A percentile compares a stretch with the other conserved stretches of the same genome.
Conservation (phyloP, 805 yeast species). For the Saccharomycopsis fermentans region DNA sequence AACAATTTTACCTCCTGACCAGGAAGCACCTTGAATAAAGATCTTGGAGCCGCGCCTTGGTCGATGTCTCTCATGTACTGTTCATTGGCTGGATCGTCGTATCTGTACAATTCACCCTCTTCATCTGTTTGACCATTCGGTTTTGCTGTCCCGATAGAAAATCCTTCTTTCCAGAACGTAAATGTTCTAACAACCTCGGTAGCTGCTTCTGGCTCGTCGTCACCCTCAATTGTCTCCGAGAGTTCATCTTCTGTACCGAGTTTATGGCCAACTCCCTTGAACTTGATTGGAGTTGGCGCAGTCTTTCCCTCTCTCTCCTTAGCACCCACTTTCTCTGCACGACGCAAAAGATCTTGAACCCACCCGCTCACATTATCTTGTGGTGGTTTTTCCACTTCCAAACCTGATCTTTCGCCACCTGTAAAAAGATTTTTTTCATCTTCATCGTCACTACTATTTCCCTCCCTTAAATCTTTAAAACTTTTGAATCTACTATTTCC, state of each 20-base stretch:
- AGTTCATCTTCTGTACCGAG: constrained; percentile 30
- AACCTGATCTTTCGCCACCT: constrained; percentile 63
- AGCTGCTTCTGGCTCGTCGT: constrained; percentile 24
- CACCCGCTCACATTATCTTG: constrained; percentile 28
- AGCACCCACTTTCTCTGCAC: constrained; percentile 53
- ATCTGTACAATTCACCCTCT: constrained; percentile 75
- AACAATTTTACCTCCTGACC: constrained; percentile 93
- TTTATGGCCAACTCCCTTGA: constrained; percentile 33
- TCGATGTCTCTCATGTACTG: constrained; percentile 70
- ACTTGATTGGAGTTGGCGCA: constrained; percentile 24
- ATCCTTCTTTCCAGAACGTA: constrained; percentile 95
- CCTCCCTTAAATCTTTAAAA: constrained; percentile 4
- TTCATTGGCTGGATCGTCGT: constrained; percentile 87
- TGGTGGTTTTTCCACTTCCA: constrained; percentile 71
- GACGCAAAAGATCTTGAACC: constrained; percentile 49
- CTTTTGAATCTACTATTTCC: constrained; percentile 2
- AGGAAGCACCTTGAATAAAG: constrained; percentile 67
- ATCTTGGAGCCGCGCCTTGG: constrained; percentile 84
- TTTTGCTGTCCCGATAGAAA: constrained; percentile 42
- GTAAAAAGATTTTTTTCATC: constrained; percentile 56
- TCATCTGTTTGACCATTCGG: constrained; percentile 30
- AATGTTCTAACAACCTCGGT: constrained; percentile 66
- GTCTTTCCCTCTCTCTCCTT: constrained; percentile 24
- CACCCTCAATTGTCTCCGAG: constrained; percentile 28
- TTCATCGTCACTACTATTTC: constrained; percentile 31